phyloP scores from a whole-genome alignment of 768 basidiomycete species.

The Mycena albidolilacea region DNA sequence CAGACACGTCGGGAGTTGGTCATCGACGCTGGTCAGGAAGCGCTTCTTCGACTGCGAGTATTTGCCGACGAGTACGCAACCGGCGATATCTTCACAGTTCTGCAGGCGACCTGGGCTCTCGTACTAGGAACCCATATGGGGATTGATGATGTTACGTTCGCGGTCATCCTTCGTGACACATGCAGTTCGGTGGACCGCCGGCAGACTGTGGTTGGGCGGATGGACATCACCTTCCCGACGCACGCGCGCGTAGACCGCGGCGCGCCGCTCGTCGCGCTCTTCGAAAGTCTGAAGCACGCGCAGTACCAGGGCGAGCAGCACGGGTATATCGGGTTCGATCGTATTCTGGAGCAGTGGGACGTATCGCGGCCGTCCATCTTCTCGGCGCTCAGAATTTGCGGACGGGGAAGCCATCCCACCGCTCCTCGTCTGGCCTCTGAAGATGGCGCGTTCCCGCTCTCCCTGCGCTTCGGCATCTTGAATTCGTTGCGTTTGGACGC shows the following conservation, averaged over 20 bases:
- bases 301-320: background rate
- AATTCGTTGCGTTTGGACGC: background rate
- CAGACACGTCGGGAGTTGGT: background rate
- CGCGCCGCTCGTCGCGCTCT: background rate
- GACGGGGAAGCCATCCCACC: background rate
- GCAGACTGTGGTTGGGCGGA: background rate
- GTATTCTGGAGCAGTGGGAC: constrained; percentile 5
- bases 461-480: background rate
- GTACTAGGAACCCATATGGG: constrained; percentile 5
- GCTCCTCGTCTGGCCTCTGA: background rate
- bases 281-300: constrained; percentile 1
- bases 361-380: background rate
- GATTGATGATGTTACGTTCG: background rate
- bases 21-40: background rate
- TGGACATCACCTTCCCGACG: constrained; percentile 5
- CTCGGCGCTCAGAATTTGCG: constrained; percentile 4
- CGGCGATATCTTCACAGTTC: background rate
- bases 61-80: constrained; percentile 4
- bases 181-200: background rate
- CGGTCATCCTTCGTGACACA: background rate
- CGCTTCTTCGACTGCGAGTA: background rate
- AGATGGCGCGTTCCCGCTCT: background rate
- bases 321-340: background rate
- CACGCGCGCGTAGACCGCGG: background rate
- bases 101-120: background rate